Percentiles rank a stretch among this genome's conserved stretches.
Conservation (phyloP, 2,329 filamentous ascomycete species). For the Pseudonectria foliicola region DNA sequence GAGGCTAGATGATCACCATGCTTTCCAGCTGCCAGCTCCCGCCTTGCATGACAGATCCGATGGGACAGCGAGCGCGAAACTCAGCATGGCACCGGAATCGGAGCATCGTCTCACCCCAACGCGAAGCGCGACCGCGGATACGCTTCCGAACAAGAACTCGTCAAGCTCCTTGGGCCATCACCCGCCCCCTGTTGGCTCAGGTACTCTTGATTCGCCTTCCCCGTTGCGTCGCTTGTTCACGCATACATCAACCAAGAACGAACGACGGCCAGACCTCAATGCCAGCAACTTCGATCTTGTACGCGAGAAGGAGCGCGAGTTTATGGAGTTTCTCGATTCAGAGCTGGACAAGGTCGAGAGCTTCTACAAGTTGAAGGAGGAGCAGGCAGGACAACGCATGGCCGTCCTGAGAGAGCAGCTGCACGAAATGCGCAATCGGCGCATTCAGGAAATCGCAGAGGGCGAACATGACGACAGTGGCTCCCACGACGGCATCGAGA, state of each 20-base stretch:
- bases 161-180: slow-evolving; percentile 5
- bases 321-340: slow-evolving; percentile 74
- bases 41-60: slow-evolving; percentile 36
- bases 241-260: slow-evolving; percentile 17
- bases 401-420: slow-evolving; percentile 71
- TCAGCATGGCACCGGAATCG: neutral
- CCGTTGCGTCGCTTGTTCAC: slow-evolving; percentile 31
- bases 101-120: slow-evolving; percentile 21
- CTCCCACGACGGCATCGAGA: slow-evolving; percentile 12
- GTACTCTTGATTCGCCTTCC: slow-evolving; percentile 19
- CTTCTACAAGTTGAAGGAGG: slow-evolving; percentile 85
- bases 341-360: slow-evolving; percentile 87
- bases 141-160: slow-evolving; percentile 17
- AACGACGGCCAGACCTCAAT: slow-evolving; percentile 34
- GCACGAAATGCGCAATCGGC: slow-evolving; percentile 84
- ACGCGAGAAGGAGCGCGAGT: slow-evolving; percentile 70
- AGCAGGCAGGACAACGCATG: slow-evolving; percentile 70
- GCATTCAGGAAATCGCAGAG: slow-evolving; percentile 62
- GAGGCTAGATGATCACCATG: slow-evolving; percentile 16
- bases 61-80: slow-evolving; percentile 5
- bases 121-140: slow-evolving; percentile 30
- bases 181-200: slow-evolving; percentile 13
- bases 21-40: slow-evolving; percentile 48
- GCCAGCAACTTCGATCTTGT: slow-evolving; percentile 51
- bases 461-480: slow-evolving; percentile 26